A percentile compares a stretch with the other conserved stretches of the same genome.
phyloP scores from a whole-genome alignment of 192 early-diverging fungal species.

The Mortierella alpina region DNA sequence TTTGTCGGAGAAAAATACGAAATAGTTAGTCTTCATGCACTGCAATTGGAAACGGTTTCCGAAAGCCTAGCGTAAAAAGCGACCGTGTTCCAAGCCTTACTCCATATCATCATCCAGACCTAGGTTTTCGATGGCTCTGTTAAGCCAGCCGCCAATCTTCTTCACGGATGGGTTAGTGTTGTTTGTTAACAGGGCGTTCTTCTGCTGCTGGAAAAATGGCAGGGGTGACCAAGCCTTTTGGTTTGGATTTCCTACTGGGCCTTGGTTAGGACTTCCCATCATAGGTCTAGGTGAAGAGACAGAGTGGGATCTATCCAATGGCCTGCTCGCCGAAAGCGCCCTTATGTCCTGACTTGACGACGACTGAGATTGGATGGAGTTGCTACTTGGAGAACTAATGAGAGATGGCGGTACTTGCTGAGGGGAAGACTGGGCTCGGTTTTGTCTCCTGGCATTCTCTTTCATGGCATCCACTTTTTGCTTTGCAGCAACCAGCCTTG shows the following conservation, averaged over 20 bases:
- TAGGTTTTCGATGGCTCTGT: constrained; percentile 75
- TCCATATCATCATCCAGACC: constrained; percentile 64
- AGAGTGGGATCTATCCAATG: constrained; percentile 21
- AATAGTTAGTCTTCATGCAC: neutral
- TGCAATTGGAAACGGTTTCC: neutral
- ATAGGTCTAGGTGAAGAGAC: constrained; percentile 35
- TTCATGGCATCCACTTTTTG: constrained; percentile 44
- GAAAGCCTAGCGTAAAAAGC: neutral
- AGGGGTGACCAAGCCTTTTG: constrained; percentile 62
- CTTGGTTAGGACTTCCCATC: constrained; percentile 15
- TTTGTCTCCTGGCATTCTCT: constrained; percentile 49
- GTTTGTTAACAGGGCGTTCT: constrained; percentile 59
- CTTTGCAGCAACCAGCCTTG: constrained; percentile 26
- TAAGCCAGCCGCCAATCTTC: constrained; percentile 65
- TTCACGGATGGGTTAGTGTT: constrained; percentile 58
- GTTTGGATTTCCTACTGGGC: constrained; percentile 14
- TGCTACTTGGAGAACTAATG: constrained; percentile 8
- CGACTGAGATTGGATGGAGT: constrained; percentile 3
- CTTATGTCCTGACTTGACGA: constrained; percentile 10
- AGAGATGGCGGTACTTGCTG: constrained; percentile 31
- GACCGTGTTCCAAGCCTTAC: constrained; percentile 14
- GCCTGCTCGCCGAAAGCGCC: neutral
- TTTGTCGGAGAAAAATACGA: neutral
- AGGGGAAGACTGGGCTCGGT: constrained; percentile 35
- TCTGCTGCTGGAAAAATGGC: constrained; percentile 66